Evolutionary conservation across 208 protist genomes (phyloP), one percentile per base, ranked within the genome.

Genomic region (Porcisia hertigi): DNA sequence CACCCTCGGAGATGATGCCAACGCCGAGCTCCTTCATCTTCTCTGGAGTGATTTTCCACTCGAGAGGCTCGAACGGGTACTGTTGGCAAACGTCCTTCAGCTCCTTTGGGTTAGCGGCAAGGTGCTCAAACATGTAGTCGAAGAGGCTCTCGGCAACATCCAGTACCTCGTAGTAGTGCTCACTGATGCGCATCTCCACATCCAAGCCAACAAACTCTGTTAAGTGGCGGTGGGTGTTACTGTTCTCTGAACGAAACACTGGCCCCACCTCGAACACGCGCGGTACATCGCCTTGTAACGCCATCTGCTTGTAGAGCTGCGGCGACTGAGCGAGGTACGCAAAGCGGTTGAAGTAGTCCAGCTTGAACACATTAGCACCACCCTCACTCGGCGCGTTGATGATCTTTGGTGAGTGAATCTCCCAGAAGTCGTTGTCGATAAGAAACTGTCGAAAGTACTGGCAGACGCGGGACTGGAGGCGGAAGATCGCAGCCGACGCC

Each of bases 291-390:
- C 95, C 95, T 80, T 92, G 87, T 8, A 99, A 91, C 25, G 97
- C 98, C 99, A 99, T 99, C 91, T 99, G 99, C 93, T 99, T 99
- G 95, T 99, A 99, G 49, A 99, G 93, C 93, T 99, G 99, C 23
- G 99, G 99, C 20, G 98, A 99, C 95, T 99, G 99, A 20, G 99
- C 99, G 0, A 99, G 90, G 87, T 93, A 99, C 7, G 98, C 99
- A 20, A 89, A 65, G 41, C 89, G 80, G 72, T 91, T 88, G 75
- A 98, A 98, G 90, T 98, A 98, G 70, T 90, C 76, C n/a, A 98
- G 80, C 87, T 98, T 97, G 85, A 98, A 98, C 65, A 98, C 94
- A 65, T 96, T 95, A 14, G 94, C 91, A 62, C 95, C 95, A 18
- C 99, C 99, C 92, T 99, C 99, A 80, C 91, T 98, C 16, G 98